Evolutionary conservation across 1,139 yeast genomes (phyloP).

Genomic region (Geotrichum carabidarum): DNA sequence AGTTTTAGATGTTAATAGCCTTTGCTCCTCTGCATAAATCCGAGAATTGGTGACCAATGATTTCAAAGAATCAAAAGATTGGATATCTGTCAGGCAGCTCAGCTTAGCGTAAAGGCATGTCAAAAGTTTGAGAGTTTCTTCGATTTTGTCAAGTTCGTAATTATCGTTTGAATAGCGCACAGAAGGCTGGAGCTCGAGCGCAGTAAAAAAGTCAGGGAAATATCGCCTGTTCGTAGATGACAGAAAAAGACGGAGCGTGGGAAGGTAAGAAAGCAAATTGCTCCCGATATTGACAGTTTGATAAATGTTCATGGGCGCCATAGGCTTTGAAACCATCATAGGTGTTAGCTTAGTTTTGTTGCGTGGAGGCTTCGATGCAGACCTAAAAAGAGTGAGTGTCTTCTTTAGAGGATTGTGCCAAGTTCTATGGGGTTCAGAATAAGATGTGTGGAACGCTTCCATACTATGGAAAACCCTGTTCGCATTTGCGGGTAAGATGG

Average conservation of each 20-base stretch:
- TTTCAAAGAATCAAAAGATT: slow-evolving; percentile 3
- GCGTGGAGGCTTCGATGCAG: slow-evolving; percentile 8
- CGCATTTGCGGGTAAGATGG: too few relatives aligned
- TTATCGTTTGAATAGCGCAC: not conserved
- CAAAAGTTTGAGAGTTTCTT: not conserved
- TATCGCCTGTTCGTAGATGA: not conserved
- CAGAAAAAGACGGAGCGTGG: not conserved
- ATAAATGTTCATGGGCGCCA: not conserved
- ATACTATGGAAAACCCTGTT: too few relatives aligned
- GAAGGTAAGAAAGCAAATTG: not conserved
- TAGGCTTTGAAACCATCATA: not conserved
- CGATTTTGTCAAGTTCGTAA: not conserved
- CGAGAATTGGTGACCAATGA: not conserved
- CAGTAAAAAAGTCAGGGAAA: not conserved
- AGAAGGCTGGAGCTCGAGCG: not conserved
- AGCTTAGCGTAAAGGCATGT: slow-evolving; percentile 5
- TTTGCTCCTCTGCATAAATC: too few relatives aligned
- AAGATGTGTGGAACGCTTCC: not conserved
- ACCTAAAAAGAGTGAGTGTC: not conserved
- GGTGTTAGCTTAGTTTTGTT: not conserved
- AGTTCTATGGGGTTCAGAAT: not conserved
- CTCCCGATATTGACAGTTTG: not conserved
- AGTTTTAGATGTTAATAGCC: too few relatives aligned
- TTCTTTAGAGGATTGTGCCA: slow-evolving; percentile 7
- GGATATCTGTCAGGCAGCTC: slow-evolving; percentile 4